phyloP scores from a whole-genome alignment of 768 basidiomycete genomes.

The Rubroboletus pulcherrimus region DNA sequence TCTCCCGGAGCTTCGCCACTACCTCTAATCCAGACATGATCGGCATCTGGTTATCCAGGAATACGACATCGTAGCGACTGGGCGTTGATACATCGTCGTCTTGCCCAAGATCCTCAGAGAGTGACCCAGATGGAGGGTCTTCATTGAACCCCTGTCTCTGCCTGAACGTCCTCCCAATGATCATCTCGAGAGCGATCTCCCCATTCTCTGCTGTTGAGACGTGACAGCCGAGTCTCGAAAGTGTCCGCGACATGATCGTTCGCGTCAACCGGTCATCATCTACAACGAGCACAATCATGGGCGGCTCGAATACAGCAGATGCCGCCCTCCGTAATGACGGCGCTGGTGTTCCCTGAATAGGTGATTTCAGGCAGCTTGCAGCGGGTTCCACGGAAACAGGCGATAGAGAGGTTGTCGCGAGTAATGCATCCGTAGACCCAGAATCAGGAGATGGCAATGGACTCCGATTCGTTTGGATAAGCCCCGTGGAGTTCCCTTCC shows the following conservation, averaged over 20 bases:
- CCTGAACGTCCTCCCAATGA: conserved; percentile 40
- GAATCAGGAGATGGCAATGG: conserved; percentile 2
- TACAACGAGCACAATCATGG: conserved; percentile 69
- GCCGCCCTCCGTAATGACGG: conserved; percentile 10
- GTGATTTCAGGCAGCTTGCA: conserved; percentile 11
- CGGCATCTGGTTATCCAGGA: conserved; percentile 80
- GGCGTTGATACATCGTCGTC: neutral
- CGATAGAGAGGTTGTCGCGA: neutral
- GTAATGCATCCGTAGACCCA: neutral
- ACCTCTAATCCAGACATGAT: conserved; percentile 71
- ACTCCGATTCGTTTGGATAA: neutral
- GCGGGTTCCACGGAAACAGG: conserved; percentile 4
- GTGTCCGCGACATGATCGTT: conserved; percentile 73
- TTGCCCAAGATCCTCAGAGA: neutral
- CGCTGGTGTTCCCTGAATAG: conserved; percentile 7
- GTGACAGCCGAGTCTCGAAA: conserved; percentile 72
- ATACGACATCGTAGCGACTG: conserved; percentile 41
- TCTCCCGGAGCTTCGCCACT: conserved; percentile 58
- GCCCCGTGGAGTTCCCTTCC: conserved; percentile 3
- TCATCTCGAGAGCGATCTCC: conserved; percentile 68
- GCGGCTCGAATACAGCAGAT: conserved; percentile 40
- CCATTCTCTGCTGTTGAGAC: conserved; percentile 87
- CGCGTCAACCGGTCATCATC: conserved; percentile 83
- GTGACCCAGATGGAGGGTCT: neutral
- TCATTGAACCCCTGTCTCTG: neutral